Percentiles rank a stretch among this genome's conserved stretches.
These are phyloP conservation scores for Boletus sp. DNA, from an alignment of 768 basidiomycete genomes.

Conservation along the genomic window DNA sequence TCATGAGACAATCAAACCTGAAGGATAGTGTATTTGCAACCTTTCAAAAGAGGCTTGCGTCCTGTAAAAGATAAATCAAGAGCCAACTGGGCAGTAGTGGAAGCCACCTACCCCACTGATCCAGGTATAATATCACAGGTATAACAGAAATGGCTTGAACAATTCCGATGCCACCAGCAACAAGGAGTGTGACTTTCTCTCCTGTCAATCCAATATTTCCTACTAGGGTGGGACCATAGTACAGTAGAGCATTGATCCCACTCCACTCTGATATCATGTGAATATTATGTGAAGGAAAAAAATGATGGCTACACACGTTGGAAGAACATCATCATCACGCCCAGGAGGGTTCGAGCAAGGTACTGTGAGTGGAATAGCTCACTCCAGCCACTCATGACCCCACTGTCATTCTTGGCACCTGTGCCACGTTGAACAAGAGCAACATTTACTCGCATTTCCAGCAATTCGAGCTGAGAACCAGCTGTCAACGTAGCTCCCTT, in stretches of 20 bases:
- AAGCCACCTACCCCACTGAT: constrained; percentile 48
- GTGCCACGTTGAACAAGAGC: constrained; percentile 44
- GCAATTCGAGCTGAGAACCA: constrained; percentile 54
- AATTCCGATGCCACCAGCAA: constrained; percentile 75
- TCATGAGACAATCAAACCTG: background rate
- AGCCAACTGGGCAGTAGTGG: background rate
- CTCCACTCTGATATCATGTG: constrained; percentile 61
- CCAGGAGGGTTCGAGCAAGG: constrained; percentile 61
- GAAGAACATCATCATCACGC: constrained; percentile 75
- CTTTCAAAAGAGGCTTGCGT: constrained; percentile 59
- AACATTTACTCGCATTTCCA: constrained; percentile 73
- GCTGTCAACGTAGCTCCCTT: background rate
- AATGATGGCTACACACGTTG: constrained; percentile 55
- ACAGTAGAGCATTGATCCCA: constrained; percentile 80
- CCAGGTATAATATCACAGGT: constrained; percentile 70
- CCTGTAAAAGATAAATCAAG: constrained; percentile 36
- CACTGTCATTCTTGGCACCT: constrained; percentile 16
- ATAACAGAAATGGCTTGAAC: constrained; percentile 74
- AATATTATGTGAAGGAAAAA: background rate
- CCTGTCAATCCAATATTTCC: constrained; percentile 59
- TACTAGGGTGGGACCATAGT: constrained; percentile 76
- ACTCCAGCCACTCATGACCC: constrained; percentile 43
- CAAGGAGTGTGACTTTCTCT: constrained; percentile 57
- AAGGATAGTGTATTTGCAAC: constrained; percentile 19
- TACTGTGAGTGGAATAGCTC: constrained; percentile 53